These are phyloP conservation scores for Entomortierella chlamydospora DNA, from an alignment of 192 early-diverging fungal genomes.

Conservation along the genomic window DNA sequence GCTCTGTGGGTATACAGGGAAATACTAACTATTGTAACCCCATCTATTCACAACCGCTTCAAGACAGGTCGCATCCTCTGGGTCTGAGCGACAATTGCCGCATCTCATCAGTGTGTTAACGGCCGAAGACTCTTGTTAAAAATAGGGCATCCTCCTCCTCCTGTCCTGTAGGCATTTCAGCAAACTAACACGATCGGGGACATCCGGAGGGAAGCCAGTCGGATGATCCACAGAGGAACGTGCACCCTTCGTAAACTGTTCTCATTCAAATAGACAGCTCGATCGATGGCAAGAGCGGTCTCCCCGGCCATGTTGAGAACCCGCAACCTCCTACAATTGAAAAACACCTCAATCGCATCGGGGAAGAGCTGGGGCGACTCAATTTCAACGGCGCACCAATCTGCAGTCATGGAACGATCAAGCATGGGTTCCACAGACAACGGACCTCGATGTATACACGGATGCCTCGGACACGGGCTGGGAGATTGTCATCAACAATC, in stretches of 20 bases:
- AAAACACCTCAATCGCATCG: constrained; percentile 23
- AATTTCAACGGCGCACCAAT: constrained; percentile 23
- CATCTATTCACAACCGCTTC: no score
- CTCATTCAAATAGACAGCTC: constrained; percentile 28
- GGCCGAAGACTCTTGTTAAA: no score
- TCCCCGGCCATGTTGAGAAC: constrained; percentile 26
- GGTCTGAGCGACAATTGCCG: no score
- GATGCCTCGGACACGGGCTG: constrained; percentile 25
- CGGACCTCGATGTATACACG: constrained; percentile 32
- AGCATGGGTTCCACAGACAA: constrained; percentile 11
- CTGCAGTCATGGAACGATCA: constrained; percentile 29
- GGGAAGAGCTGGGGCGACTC: constrained; percentile 20
- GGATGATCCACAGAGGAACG: constrained; percentile 21
- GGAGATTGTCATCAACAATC: constrained; percentile 28
- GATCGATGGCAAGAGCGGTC: constrained; percentile 30
- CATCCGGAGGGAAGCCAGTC: constrained; percentile 20
- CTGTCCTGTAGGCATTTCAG: no score
- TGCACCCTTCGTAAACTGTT: constrained; percentile 33
- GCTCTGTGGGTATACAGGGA: no score
- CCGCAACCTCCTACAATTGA: constrained; percentile 6
- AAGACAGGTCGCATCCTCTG: no score
- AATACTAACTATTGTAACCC: no score
- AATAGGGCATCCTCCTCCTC: no score
- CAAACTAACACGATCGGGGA: no score
- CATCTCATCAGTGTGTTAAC: no score